Evolutionary conservation across 768 basidiomycete genomes (phyloP).

Genomic region (Auricularia sp.): DNA sequence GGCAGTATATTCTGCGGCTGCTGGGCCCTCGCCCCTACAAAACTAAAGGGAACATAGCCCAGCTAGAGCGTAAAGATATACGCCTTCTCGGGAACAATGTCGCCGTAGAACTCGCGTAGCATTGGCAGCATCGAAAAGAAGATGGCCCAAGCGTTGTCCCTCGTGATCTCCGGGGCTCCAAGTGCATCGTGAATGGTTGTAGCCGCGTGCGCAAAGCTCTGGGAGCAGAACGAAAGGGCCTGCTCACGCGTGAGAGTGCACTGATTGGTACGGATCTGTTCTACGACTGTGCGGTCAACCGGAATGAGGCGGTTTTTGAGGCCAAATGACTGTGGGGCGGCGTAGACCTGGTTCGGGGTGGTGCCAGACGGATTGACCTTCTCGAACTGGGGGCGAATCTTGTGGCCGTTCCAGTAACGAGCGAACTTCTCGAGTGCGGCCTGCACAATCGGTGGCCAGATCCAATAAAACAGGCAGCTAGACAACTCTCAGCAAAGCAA

Average conservation of each 20-base stretch:
- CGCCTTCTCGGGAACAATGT: neutral
- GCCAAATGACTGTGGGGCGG: neutral
- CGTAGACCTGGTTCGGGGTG: constrained; percentile 10
- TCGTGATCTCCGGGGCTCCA: neutral
- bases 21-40: no score
- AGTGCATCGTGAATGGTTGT: neutral
- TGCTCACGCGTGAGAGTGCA: neutral
- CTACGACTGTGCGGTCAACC: neutral
- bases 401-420: constrained; percentile 23
- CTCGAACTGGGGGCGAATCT: constrained; percentile 14
- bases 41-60: neutral
- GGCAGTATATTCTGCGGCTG: no score
- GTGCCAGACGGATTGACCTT: constrained; percentile 21
- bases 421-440: constrained; percentile 18
- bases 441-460: constrained; percentile 23
- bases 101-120: neutral
- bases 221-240: neutral
- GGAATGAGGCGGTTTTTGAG: neutral
- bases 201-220: neutral
- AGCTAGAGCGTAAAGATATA: neutral
- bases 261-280: neutral
- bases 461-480: constrained; percentile 24
- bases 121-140: neutral
- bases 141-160: neutral
- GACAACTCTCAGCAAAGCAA: no score